phyloP scores from a whole-genome alignment of 306 rosid species.

The Echinosophora koreensis region DNA sequence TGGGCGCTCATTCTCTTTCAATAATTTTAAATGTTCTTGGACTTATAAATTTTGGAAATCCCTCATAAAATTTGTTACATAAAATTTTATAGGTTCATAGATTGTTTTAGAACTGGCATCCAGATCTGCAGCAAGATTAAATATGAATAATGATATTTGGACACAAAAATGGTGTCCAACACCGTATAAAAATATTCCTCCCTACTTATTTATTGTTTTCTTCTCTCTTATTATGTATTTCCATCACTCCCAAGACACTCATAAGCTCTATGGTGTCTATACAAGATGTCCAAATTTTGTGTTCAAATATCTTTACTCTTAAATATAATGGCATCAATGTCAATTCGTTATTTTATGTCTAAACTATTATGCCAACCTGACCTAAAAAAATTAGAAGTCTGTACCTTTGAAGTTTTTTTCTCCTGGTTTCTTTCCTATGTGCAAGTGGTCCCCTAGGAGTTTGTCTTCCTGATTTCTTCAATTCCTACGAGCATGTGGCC shows the following conservation, averaged over 20 bases:
- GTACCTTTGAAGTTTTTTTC: neutral
- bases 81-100: neutral
- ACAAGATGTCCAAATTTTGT: too few relatives aligned
- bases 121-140: neutral
- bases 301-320: too few relatives aligned
- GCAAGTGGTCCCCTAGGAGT: neutral
- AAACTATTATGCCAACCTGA: neutral
- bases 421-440: neutral
- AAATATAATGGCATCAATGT: constrained; percentile 10
- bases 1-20: too few relatives aligned
- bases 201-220: too few relatives aligned
- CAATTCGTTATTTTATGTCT: neutral
- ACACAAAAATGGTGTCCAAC: too few relatives aligned
- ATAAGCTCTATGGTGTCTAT: too few relatives aligned
- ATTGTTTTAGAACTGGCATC: neutral
- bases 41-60: too few relatives aligned
- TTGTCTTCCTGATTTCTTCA: neutral
- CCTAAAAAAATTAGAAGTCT: neutral
- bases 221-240: too few relatives aligned
- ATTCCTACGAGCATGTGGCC: neutral
- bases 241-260: too few relatives aligned
- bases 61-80: neutral
- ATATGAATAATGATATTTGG: too few relatives aligned
- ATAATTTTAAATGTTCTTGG: too few relatives aligned
- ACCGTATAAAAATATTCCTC: too few relatives aligned